Percentiles rank a stretch among this genome's conserved stretches.
phyloP scores from a whole-genome alignment of 257 asterid species.

The Solanum lycopersicoides region DNA sequence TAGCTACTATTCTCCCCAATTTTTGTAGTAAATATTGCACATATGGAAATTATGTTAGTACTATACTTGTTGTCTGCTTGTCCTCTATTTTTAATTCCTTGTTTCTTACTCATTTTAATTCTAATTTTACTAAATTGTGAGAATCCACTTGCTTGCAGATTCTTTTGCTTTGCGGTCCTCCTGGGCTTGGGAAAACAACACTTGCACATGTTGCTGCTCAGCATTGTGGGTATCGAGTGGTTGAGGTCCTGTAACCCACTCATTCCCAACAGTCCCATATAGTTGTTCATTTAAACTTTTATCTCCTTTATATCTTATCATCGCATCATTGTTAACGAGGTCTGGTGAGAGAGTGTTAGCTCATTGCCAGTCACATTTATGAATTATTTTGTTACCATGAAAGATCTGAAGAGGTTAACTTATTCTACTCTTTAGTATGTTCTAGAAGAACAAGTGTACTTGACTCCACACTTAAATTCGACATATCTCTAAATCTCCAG shows the following conservation, averaged over 20 bases:
- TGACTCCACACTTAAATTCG: not conserved
- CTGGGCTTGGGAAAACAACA: constrained; percentile 98
- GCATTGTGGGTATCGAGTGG: constrained; percentile 97
- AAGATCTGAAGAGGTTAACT: not conserved
- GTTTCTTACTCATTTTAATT: constrained; percentile 3
- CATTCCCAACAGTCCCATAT: not conserved
- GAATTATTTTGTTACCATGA: not conserved
- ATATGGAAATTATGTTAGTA: not conserved
- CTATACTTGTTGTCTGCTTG: not conserved
- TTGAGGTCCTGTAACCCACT: constrained; percentile 51
- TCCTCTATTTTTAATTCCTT: not conserved
- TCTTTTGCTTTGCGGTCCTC: constrained; percentile 95
- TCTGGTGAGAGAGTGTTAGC: not conserved
- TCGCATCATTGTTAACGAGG: not conserved
- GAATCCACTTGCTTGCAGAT: constrained; percentile 38
- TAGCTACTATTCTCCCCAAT: not conserved
- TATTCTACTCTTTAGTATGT: not conserved
- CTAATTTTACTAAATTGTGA: not conserved
- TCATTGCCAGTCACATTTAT: not conserved
- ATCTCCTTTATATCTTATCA: not conserved
- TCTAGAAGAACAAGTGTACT: not conserved
- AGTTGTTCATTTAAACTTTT: constrained; percentile 7
- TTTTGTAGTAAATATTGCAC: not conserved
- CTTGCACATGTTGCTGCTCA: constrained; percentile 98
- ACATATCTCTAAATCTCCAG: not conserved